phyloP scores from a whole-genome alignment of 306 rosid genomes.

The Castanea sativa region DNA sequence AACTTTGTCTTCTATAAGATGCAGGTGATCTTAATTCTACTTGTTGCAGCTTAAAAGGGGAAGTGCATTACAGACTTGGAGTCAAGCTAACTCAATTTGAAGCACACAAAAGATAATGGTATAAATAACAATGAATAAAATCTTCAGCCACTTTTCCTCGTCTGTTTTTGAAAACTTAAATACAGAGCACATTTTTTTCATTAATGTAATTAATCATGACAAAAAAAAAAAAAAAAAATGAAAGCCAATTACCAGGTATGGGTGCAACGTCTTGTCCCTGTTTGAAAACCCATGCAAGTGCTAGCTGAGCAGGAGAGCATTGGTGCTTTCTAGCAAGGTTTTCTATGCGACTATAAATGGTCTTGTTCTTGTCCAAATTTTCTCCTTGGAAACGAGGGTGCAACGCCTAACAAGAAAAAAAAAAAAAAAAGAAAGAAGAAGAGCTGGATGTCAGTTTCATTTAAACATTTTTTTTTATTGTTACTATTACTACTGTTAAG shows the following conservation, averaged over 20 bases:
- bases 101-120: no score
- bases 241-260: constrained; percentile 38
- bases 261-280: constrained; percentile 51
- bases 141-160: background rate
- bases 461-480: no score
- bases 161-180: background rate
- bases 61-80: no score
- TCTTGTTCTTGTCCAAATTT: constrained; percentile 52
- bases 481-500: background rate
- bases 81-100: no score
- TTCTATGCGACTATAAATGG: constrained; percentile 43
- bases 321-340: constrained; percentile 32
- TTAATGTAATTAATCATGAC: background rate
- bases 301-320: constrained; percentile 42
- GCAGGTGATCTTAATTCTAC: no score
- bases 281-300: constrained; percentile 50
- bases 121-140: no score
- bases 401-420: constrained; percentile 5
- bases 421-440: constrained; percentile 4
- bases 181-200: background rate
- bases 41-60: no score
- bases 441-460: background rate
- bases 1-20: background rate
- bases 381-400: constrained; percentile 39
- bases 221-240: background rate